These are phyloP conservation scores for Verticillium nubilum DNA, from an alignment of 2,329 filamentous ascomycete genomes.

Conservation along the genomic window DNA sequence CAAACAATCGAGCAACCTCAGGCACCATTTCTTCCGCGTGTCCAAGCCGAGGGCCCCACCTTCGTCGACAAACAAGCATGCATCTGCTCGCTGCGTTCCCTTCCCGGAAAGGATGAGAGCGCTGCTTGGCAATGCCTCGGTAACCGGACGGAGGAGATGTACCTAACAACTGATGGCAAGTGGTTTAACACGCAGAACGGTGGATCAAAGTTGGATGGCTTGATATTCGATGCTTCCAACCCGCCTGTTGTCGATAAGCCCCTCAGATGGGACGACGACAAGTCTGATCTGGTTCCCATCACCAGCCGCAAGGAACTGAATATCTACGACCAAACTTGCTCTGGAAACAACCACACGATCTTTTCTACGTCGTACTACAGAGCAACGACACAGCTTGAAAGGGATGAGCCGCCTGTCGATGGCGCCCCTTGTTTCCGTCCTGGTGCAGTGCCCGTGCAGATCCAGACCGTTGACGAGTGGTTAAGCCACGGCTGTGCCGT, in stretches of 20 bases:
- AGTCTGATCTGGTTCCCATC: conserved; percentile 18
- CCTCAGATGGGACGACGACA: conserved; percentile 20
- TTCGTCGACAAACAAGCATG: conserved; percentile 35
- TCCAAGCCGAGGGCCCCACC: conserved; percentile 22
- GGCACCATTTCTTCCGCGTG: conserved; percentile 30
- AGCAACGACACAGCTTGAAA: conserved; percentile 17
- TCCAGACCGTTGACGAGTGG: conserved; percentile 32
- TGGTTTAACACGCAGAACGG: conserved; percentile 31
- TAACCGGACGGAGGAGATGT: conserved; percentile 34
- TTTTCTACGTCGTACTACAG: conserved; percentile 37
- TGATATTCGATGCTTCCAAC: conserved; percentile 30
- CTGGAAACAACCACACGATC: conserved; percentile 30
- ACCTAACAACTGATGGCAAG: conserved; percentile 29
- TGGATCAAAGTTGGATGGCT: conserved; percentile 15
- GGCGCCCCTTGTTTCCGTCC: conserved; percentile 34
- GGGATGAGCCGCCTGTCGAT: conserved; percentile 23
- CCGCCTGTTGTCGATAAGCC: conserved; percentile 23
- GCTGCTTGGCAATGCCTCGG: conserved; percentile 39
- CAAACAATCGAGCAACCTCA: conserved; percentile 18
- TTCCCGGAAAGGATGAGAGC: conserved; percentile 10
- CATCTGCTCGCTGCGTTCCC: conserved; percentile 26
- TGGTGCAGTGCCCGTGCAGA: conserved; percentile 31
- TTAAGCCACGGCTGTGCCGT: conserved; percentile 27
- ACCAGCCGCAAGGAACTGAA: conserved; percentile 18
- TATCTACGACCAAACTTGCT: conserved; percentile 33